Evolutionary conservation across 1,284 basidiomycete species (phyloP).

Genomic region (Cutaneotrichosporon sp.): DNA sequence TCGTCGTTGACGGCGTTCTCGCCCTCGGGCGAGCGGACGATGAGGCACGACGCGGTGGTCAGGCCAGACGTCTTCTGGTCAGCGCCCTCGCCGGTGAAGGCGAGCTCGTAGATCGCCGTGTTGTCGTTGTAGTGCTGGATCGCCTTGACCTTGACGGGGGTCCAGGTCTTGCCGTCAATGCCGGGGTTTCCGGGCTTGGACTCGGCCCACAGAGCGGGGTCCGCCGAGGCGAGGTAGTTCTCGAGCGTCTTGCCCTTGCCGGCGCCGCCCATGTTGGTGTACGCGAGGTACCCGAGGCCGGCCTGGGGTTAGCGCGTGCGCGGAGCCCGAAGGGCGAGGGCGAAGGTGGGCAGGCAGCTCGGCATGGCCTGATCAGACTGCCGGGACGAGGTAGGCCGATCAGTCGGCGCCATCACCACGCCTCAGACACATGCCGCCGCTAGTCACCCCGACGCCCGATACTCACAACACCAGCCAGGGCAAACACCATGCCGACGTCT

Average conservation of each 20-base stretch:
- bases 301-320: slow-evolving; percentile 12
- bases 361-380: too few relatives aligned
- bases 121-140: slow-evolving; percentile 92
- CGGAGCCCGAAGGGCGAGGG: neutral
- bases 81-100: slow-evolving; percentile 76
- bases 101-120: slow-evolving; percentile 79
- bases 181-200: slow-evolving; percentile 17
- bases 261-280: slow-evolving; percentile 36
- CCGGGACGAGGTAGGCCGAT: slow-evolving; percentile 4
- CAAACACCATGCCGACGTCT: slow-evolving; percentile 43
- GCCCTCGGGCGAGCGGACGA: slow-evolving; percentile 56
- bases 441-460: neutral
- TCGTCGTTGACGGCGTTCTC: slow-evolving; percentile 59
- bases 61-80: slow-evolving; percentile 63
- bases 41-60: slow-evolving; percentile 61
- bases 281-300: slow-evolving; percentile 47
- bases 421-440: neutral
- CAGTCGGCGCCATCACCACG: too few relatives aligned
- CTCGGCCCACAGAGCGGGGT: slow-evolving; percentile 7
- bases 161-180: slow-evolving; percentile 48
- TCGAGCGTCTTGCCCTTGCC: slow-evolving; percentile 4
- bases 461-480: slow-evolving; percentile 41
- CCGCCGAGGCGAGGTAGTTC: slow-evolving; percentile 1
- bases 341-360: too few relatives aligned
- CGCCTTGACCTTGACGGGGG: slow-evolving; percentile 71